Conservation (phyloP, 2,329 filamentous ascomycete genomes). For the Cladophialophora bantiana region DNA sequence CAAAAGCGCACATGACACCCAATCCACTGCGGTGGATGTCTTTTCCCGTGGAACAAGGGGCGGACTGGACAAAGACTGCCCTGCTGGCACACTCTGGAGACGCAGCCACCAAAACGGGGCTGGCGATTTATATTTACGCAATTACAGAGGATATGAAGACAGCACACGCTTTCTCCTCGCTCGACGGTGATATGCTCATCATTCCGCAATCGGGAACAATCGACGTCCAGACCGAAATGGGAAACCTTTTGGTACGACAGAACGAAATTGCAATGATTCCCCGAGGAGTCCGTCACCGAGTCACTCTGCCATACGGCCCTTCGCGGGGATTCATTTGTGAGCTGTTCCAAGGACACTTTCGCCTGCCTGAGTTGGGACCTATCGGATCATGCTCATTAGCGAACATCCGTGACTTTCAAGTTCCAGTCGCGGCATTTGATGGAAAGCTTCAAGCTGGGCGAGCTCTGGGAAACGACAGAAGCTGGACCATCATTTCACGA, state of each 20-base stretch:
- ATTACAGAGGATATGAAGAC: conserved; percentile 63
- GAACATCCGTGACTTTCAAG: conserved; percentile 70
- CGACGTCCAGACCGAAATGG: conserved; percentile 73
- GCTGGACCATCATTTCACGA: conserved; percentile 65
- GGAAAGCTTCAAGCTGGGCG: conserved; percentile 49
- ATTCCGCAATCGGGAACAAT: conserved; percentile 70
- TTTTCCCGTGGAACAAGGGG: conserved; percentile 51
- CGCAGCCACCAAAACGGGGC: conserved; percentile 62
- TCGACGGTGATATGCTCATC: conserved; percentile 72
- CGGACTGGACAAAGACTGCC: conserved; percentile 63
- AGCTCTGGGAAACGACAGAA: conserved; percentile 46
- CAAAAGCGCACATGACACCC: conserved; percentile 47
- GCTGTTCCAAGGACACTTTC: conserved; percentile 69
- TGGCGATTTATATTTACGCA: conserved; percentile 64
- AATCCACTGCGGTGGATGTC: conserved; percentile 46
- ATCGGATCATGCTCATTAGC: conserved; percentile 72
- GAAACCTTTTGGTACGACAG: conserved; percentile 68
- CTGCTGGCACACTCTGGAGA: conserved; percentile 64
- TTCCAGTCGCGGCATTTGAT: conserved; percentile 65
- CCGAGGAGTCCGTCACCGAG: conserved; percentile 68
- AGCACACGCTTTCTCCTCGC: conserved; percentile 64
- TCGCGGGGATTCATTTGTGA: conserved; percentile 72
- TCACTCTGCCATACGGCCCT: conserved; percentile 63
- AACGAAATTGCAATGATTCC: conserved; percentile 73
- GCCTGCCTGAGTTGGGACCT: conserved; percentile 71